Evolutionary conservation across 1,139 yeast species (phyloP).

Genomic region (Protomyces pachydermus): DNA sequence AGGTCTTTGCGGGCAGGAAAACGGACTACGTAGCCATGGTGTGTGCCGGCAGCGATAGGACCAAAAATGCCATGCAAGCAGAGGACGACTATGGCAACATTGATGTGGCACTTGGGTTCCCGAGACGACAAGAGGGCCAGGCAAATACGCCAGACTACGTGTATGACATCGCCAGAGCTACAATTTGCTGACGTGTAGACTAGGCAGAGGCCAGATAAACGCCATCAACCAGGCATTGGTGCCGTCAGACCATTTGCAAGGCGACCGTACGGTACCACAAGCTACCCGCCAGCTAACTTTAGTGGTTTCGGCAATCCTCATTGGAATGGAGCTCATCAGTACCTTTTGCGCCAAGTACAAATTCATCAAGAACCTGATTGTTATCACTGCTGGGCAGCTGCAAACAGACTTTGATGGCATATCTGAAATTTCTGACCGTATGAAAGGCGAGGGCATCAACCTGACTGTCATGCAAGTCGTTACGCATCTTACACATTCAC

Average conservation of each 20-base stretch:
- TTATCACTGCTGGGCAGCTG: conserved; percentile 46
- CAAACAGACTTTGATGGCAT: conserved; percentile 30
- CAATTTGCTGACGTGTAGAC: not conserved
- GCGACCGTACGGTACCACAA: conserved; percentile 33
- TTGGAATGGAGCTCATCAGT: conserved; percentile 39
- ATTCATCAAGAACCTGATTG: conserved; percentile 43
- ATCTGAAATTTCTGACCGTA: conserved; percentile 29
- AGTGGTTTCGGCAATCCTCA: conserved; percentile 37
- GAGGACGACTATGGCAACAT: conserved; percentile 2
- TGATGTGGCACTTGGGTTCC: conserved; percentile 8
- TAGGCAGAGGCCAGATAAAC: not conserved
- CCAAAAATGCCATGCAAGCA: conserved; percentile 10
- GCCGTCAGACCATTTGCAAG: conserved; percentile 37
- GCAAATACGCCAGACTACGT: not conserved
- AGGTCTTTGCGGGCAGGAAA: conserved; percentile 50
- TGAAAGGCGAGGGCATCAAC: conserved; percentile 33
- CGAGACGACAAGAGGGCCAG: conserved; percentile 1
- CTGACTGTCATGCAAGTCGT: conserved; percentile 33
- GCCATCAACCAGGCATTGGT: conserved; percentile 34
- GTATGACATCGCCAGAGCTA: not conserved
- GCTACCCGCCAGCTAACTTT: not conserved
- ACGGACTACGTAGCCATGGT: conserved; percentile 53
- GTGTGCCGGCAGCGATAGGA: conserved; percentile 41
- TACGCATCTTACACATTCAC: not conserved
- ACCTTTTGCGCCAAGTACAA: conserved; percentile 40